Base-by-base conservation (phyloP, 345 rosid genomes). In the Noccaea bulbosa region DNA sequence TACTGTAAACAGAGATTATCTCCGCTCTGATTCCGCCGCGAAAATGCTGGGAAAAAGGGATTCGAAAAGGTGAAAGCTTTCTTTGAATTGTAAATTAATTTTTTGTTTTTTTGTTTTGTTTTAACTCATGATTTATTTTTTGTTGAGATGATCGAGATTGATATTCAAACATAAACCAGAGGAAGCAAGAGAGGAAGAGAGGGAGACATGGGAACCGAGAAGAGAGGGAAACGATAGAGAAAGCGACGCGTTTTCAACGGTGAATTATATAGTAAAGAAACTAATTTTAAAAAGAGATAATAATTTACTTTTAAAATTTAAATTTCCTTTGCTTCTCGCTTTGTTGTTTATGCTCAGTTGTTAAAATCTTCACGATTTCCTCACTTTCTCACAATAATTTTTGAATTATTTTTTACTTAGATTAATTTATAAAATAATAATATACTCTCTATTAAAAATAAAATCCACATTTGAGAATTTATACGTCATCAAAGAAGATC, bases 171-270 rank as follows among this genome's bases (percentile, higher is more conserved):
- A 64, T 32, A 49, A 41, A 38, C 22, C 11, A 49, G 27, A 49
- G 74, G 60, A 60, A 40, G 59, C n/a, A 51, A 62, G 11, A 61
- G 76, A 72, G 70, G 76, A 24, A 73, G 72, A n/a, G 72, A 67
- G 49, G 38, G 48, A 67, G 55, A 49, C 73, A 59, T 57, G 73
- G 64, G 76, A 72, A 72, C 76, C 76, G 70, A 72, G 52, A 73
- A 65, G 77, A 38, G 70, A 73, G 77, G 77, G 67, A 65, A 65
- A 65, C 58, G 50, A 7, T 10, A 22, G 71, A 40, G 71, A 65
- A 46, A 55, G 65, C 59, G 12, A 73, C 66, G 71, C 77, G 51
- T 73, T 65, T 73, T 59, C 60, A 73, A 65, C 46, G 52, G 77
- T 63, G 65, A 8, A 6, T 12, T 61, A 27, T 61, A 27, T 60